Evolutionary conservation across 768 basidiomycete genomes (phyloP).

Genomic region (Terana coerulea): DNA sequence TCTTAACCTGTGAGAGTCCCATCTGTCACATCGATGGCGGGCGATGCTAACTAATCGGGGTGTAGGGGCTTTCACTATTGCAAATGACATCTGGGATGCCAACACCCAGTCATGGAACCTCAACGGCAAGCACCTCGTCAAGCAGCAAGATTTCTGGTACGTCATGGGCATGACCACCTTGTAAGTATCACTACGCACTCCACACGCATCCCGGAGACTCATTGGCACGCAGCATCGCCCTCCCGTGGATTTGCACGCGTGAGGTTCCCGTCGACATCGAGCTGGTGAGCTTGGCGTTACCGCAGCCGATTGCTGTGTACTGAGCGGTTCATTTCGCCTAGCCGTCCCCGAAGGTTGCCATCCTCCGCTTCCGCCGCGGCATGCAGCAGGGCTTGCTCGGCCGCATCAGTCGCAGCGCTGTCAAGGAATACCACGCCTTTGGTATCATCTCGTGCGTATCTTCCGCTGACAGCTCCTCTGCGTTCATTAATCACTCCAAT

Average conservation of each 20-base stretch:
- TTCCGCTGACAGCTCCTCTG: neutral
- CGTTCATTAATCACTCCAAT: conserved; percentile 1
- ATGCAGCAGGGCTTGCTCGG: conserved; percentile 82
- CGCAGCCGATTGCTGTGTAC: neutral
- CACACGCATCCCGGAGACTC: neutral
- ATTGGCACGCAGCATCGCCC: conserved; percentile 44
- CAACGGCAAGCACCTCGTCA: conserved; percentile 49
- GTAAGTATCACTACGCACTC: conserved; percentile 36
- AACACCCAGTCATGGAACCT: conserved; percentile 53
- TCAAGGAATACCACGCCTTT: conserved; percentile 83
- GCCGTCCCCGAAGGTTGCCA: conserved; percentile 78
- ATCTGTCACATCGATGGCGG: neutral
- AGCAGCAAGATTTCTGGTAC: conserved; percentile 78
- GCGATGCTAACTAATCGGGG: neutral
- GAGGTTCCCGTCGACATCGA: conserved; percentile 74
- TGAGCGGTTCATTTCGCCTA: conserved; percentile 23
- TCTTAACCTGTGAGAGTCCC: conserved; percentile 45
- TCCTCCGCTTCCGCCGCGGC: conserved; percentile 75
- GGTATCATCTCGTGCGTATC: conserved; percentile 68
- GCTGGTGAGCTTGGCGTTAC: conserved; percentile 43
- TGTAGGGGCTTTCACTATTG: conserved; percentile 65
- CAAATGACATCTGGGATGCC: conserved; percentile 60
- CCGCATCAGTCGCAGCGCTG: conserved; percentile 65
- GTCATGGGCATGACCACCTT: conserved; percentile 68
- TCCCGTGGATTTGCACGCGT: conserved; percentile 75